Evolutionary conservation across 1,139 yeast genomes (phyloP), one percentile per base, ranked within the genome.

Genomic region (Kurtzmaniella quercitrusa): DNA sequence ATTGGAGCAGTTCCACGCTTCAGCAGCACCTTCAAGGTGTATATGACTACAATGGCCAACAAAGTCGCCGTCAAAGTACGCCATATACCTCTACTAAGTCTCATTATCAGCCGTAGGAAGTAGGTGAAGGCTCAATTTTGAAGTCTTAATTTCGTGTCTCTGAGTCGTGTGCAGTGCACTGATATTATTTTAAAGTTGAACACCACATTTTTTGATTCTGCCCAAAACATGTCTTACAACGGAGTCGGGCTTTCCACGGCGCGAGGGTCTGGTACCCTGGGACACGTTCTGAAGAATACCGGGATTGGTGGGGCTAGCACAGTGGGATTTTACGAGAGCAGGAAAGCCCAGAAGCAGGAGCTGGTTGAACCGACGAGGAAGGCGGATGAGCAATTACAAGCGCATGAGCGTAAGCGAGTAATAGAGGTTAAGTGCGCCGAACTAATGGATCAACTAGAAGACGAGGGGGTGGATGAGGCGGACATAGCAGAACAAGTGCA

Each of bases 191-290:
- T 27, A 21, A 21, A 8, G 23, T 21, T 21, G 23, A 21, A 8
- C 8, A 21, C 23, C 7, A 21, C 7, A 21, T 21, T 21, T 27
- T 27, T n/a, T 18, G 24, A 36, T 10, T n/a, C 3, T 36, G 6
- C 3, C 21, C 10, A 18, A 9, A 17, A 16, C 24, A 82, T 82
- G 88, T 78, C 86, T 17, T 81, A 80, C 57, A 82, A 81, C 59
- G 85, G 87, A 16, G 73, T 85, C 41, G 90, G 90, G 0, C 66
- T 83, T 23, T 72, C 71, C 40, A 77, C 84, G 0, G 79, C 85
- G 0, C 65, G 88, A 45, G 94, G 94, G 0, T 70, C 85, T 0
- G 88, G 88, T 0, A 85, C 93, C 1, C 82, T 85, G 37, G 94
- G 94, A 0, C 73, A 75, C 55, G 71, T 85, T 3, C 85, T 82